Conservation (phyloP, 164 flowering plant genomes). For the Cinnamomum chago region DNA sequence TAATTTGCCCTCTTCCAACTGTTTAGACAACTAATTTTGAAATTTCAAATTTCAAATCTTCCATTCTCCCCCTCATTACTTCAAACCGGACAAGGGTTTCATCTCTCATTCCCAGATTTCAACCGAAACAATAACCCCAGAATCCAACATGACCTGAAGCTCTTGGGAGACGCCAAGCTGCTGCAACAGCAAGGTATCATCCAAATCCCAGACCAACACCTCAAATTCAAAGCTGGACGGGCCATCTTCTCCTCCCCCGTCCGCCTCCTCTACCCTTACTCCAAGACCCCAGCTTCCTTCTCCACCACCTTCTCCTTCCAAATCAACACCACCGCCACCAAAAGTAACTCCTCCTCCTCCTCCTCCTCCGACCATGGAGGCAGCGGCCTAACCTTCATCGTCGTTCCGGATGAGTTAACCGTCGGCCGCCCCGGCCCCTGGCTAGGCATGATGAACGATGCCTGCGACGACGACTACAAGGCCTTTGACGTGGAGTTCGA, state of each 20-base stretch:
- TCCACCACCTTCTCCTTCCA: constrained; percentile 51
- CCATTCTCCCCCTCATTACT: no score
- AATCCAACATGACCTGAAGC: constrained; percentile 22
- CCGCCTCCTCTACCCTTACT: constrained; percentile 45
- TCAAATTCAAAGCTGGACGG: constrained; percentile 38
- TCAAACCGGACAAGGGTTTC: no score
- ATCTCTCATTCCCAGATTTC: constrained; percentile 30
- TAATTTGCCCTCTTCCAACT: no score
- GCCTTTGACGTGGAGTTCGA: constrained; percentile 47
- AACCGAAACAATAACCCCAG: constrained; percentile 13
- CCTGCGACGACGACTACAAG: constrained; percentile 46
- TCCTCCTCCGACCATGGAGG: constrained; percentile 11
- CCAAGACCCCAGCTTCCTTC: constrained; percentile 43
- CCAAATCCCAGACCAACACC: constrained; percentile 41
- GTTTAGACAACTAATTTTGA: no score
- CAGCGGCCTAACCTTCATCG: constrained; percentile 47
- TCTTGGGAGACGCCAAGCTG: constrained; percentile 40
- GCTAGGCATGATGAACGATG: constrained; percentile 58
- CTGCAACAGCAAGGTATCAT: constrained; percentile 17
- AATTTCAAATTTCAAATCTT: no score
- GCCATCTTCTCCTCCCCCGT: constrained; percentile 47
- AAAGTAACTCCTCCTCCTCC: not conserved
- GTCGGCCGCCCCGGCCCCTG: constrained; percentile 53
- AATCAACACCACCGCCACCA: constrained; percentile 19
- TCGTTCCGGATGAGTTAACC: constrained; percentile 53